These are phyloP conservation scores for Purpureocillium lavendulum DNA, from an alignment of 2,329 filamentous ascomycete genomes.

Conservation along the genomic window DNA sequence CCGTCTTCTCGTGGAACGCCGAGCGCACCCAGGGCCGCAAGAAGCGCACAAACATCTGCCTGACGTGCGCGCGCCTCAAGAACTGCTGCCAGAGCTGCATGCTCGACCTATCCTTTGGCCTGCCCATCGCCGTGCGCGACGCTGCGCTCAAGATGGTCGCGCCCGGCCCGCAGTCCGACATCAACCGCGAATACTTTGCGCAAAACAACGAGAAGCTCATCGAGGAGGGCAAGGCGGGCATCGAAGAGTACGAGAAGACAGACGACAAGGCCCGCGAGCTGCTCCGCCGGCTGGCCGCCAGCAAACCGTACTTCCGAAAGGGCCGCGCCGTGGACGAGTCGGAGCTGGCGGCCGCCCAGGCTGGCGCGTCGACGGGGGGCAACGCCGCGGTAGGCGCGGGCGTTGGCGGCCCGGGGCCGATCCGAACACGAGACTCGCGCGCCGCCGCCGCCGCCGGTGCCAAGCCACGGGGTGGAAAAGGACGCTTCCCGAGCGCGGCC, in stretches of 20 bases:
- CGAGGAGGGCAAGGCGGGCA: conserved; percentile 76
- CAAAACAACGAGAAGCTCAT: conserved; percentile 96
- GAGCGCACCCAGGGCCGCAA: conserved; percentile 81
- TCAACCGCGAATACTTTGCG: conserved; percentile 96
- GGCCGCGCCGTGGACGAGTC: conserved; percentile 63
- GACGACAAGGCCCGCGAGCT: conserved; percentile 94
- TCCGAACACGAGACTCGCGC: conserved; percentile 62
- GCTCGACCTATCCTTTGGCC: conserved; percentile 91
- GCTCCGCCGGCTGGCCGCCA: conserved; percentile 74
- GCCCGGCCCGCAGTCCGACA: conserved; percentile 80
- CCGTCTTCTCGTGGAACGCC: conserved; percentile 89
- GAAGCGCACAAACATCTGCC: conserved; percentile 89
- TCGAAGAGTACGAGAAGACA: conserved; percentile 92
- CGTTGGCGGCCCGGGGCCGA: conserved; percentile 60
- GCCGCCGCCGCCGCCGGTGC: conserved; percentile 43
- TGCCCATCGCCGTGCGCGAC: conserved; percentile 91
- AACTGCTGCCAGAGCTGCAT: conserved; percentile 99
- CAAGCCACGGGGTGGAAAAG: conserved; percentile 32
- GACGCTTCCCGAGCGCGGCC: conserved; percentile 58
- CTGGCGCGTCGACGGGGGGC: conserved; percentile 25
- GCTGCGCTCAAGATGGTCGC: conserved; percentile 97
- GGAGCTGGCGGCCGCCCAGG: conserved; percentile 23
- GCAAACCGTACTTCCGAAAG: conserved; percentile 92
- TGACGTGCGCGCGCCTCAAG: conserved; percentile 93
- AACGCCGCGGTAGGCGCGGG: conserved; percentile 46